Evolutionary conservation across 1,139 yeast species (phyloP), one percentile per base, ranked within the genome.

Genomic region (Hyphopichia burtonii): DNA sequence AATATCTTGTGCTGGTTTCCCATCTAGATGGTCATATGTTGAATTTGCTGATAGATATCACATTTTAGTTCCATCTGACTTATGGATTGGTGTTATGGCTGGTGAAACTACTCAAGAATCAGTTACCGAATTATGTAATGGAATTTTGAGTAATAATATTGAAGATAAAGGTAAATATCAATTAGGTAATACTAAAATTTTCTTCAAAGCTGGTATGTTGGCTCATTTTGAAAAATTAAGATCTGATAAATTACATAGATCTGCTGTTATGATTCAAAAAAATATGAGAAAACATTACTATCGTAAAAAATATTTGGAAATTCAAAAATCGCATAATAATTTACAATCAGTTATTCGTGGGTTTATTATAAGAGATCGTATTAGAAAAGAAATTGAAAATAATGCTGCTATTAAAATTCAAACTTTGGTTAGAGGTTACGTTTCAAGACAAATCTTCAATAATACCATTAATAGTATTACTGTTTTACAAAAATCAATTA

Each of bases 1-100:
- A 55, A 93, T 93, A 41, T 91, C 98, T 9, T 91, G 97, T 68
- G 98, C 96, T 39, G 99, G 99, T 31, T 93, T 90, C 76, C 99
- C 99, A 27, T 86, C 97, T 0, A 78, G 98, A 59, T 90, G 97
- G 94, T 80, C 96, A 1, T 93, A 89, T 60, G 91, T 85, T 42
- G 99, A 93, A 59, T 93, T 93, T 71, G 96, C 93, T 34, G 82
- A 83, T 49, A 80, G 97, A 55, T 93, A 90, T 63, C 94, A 88
- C 59, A 80, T 91, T 55, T 76, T 93, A 47, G 80, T 88, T 37
- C 82, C 83, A 36, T 84, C 96, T 1, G 68, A 72, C 22, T 77
- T 80, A 48, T 86, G 96, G 85, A 76, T 80, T 34, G 72, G 74
- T 46, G 79, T 83, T 18, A 73, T 83, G 66, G 69, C 76, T 41